Evolutionary conservation across 2,329 filamentous ascomycete species (phyloP).

Genomic region (Plectosphaerella cucumerina): DNA sequence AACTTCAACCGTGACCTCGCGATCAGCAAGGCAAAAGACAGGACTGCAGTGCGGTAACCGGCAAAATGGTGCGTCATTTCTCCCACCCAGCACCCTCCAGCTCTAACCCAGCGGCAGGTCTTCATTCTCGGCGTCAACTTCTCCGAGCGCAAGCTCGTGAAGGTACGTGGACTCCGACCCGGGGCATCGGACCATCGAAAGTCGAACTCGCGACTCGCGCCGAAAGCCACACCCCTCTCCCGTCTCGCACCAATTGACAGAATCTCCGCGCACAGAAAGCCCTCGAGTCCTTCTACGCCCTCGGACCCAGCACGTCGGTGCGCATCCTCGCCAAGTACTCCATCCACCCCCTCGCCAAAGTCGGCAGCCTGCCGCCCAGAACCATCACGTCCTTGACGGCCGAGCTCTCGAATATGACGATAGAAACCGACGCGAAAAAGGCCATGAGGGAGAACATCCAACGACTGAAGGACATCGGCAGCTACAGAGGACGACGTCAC

Average conservation of each 20-base stretch:
- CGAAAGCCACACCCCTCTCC: slow-evolving; percentile 5
- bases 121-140: slow-evolving; percentile 88
- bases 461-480: slow-evolving; percentile 84
- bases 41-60: background rate
- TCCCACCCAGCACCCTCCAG: background rate
- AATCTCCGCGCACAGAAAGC: slow-evolving; percentile 47
- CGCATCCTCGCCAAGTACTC: slow-evolving; percentile 83
- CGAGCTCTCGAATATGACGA: slow-evolving; percentile 85
- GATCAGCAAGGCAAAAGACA: too few species aligned
- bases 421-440: slow-evolving; percentile 82
- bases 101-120: slow-evolving; percentile 46
- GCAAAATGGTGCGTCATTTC: slow-evolving; percentile 9
- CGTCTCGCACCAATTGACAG: slow-evolving; percentile 2
- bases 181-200: background rate
- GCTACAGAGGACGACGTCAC: slow-evolving; percentile 83
- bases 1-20: too few species aligned
- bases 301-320: slow-evolving; percentile 65
- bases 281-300: slow-evolving; percentile 81
- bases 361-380: slow-evolving; percentile 70
- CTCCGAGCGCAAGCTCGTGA: slow-evolving; percentile 75
- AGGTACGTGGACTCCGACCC: slow-evolving; percentile 47
- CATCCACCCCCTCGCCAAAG: slow-evolving; percentile 77
- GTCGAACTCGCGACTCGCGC: background rate
- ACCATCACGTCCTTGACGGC: slow-evolving; percentile 79
- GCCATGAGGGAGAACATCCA: slow-evolving; percentile 80